Evolutionary conservation across 768 basidiomycete genomes (phyloP), one percentile per base, ranked within the genome.

Genomic region (Candolleomyces aberdarensis): DNA sequence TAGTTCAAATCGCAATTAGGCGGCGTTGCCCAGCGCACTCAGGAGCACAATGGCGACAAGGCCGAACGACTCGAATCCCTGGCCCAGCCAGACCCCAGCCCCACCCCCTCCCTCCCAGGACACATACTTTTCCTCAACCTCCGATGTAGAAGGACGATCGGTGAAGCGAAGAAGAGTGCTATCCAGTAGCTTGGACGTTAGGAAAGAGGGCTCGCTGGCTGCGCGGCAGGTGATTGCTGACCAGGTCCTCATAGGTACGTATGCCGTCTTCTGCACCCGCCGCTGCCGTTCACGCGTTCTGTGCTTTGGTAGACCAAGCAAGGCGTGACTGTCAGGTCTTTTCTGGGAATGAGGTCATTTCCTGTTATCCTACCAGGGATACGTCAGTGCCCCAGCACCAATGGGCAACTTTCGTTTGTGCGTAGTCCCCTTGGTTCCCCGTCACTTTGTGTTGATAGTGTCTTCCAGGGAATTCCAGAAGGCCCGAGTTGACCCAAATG

Each of bases 381-480:
- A 83, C 83, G 20, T 62, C 76, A 26, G 77, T 95, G 62, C 72
- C 81, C n/a, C 93, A 96, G 73, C 83, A 88, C 67, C 73, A 89
- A 53, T 92, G 84, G 80, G 84, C 86, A 4, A 82, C 86, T 41
- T 87, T 94, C 69, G 85, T 94, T 69, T 95, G 93, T 92, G 69
- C 72, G 91, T 55, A 49, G 31, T 20, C 29, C 48, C 13, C 29
- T 32, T 62, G 62, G 6, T 67, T 61, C 63, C n/a, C 41, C 58
- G 9, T 55, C 48, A 50, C 41, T 44, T 48, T 62, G 19, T 55
- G 5, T 19, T 15, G 17, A 31, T 41, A 6, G 57, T 70, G 56
- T 56, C 22, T 51, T 59, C 61, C 71, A 92, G 90, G 91, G 91
- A 93, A 94, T 68, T 87, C 85, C 62, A 79, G 80, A 59, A 79